These are phyloP conservation scores for Dacryopinax primogenitus DNA, from an alignment of 768 basidiomycete genomes.

Conservation along the genomic window DNA sequence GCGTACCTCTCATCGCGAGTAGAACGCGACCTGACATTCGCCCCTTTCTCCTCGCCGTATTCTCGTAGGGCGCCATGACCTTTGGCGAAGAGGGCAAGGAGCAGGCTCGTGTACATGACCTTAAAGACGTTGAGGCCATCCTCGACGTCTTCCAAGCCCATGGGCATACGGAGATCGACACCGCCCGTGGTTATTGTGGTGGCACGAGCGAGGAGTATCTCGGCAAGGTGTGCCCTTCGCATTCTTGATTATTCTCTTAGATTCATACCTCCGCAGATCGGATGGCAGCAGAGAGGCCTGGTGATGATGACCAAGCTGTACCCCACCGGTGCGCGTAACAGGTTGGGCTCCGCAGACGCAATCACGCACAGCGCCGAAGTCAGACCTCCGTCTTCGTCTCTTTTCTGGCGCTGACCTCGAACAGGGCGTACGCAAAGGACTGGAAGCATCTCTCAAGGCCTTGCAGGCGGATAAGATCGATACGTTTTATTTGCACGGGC, in stretches of 20 bases:
- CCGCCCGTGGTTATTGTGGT: slow-evolving; percentile 21
- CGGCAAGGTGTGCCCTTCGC: slow-evolving; percentile 33
- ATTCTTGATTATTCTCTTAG: slow-evolving; percentile 12
- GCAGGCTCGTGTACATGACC: slow-evolving; percentile 35
- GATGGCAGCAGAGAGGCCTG: slow-evolving; percentile 38
- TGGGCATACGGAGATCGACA: slow-evolving; percentile 42
- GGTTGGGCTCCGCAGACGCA: slow-evolving; percentile 10
- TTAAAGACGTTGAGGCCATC: slow-evolving; percentile 39
- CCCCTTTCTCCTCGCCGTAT: neutral
- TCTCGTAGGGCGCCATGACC: slow-evolving; percentile 40
- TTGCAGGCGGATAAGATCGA: slow-evolving; percentile 37
- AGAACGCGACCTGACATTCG: neutral
- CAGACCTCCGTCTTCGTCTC: neutral
- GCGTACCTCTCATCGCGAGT: slow-evolving; percentile 3
- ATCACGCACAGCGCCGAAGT: slow-evolving; percentile 24
- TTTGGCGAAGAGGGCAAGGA: slow-evolving; percentile 37
- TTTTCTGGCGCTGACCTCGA: neutral
- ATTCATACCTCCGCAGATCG: slow-evolving; percentile 9
- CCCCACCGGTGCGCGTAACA: slow-evolving; percentile 27
- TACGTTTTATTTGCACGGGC: slow-evolving; percentile 39
- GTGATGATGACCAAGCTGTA: slow-evolving; percentile 49
- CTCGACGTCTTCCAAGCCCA: slow-evolving; percentile 42
- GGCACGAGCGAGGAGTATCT: slow-evolving; percentile 32
- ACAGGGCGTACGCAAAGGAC: slow-evolving; percentile 29
- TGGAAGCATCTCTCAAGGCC: slow-evolving; percentile 31